These are phyloP conservation scores for Gymnopilus junonius DNA, from an alignment of 768 basidiomycete species.

Conservation along the genomic window DNA sequence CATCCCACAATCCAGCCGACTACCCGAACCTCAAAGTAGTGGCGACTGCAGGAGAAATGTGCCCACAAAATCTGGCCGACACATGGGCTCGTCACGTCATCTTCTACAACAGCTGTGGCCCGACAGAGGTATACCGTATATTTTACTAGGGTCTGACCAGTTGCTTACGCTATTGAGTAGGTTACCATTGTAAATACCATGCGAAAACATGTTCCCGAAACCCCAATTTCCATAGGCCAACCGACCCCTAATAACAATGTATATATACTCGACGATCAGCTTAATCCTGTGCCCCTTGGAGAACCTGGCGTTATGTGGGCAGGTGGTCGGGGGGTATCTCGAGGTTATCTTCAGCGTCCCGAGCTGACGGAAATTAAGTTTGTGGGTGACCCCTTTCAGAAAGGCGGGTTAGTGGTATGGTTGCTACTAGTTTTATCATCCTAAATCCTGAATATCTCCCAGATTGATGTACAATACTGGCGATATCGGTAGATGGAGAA, in stretches of 20 bases:
- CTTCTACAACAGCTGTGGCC: neutral
- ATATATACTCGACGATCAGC: neutral
- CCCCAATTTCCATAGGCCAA: neutral
- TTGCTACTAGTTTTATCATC: no score
- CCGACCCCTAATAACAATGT: neutral
- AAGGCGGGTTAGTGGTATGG: no score
- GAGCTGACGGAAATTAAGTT: no score
- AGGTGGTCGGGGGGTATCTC: no score
- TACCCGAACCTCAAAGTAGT: neutral
- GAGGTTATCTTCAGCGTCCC: no score
- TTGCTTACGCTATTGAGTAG: no score
- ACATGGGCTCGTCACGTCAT: neutral
- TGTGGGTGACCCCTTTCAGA: no score
- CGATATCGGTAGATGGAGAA: no score
- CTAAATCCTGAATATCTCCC: no score
- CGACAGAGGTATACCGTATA: neutral
- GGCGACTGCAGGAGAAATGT: neutral
- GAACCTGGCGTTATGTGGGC: neutral
- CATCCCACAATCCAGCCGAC: neutral
- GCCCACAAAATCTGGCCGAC: neutral
- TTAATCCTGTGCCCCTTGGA: neutral
- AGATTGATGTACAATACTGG: no score
- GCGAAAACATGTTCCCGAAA: neutral
- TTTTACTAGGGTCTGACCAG: no score
- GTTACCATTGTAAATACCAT: neutral